phyloP scores from a whole-genome alignment of 495 filamentous ascomycete species.

The Talaromyces adpressus region DNA sequence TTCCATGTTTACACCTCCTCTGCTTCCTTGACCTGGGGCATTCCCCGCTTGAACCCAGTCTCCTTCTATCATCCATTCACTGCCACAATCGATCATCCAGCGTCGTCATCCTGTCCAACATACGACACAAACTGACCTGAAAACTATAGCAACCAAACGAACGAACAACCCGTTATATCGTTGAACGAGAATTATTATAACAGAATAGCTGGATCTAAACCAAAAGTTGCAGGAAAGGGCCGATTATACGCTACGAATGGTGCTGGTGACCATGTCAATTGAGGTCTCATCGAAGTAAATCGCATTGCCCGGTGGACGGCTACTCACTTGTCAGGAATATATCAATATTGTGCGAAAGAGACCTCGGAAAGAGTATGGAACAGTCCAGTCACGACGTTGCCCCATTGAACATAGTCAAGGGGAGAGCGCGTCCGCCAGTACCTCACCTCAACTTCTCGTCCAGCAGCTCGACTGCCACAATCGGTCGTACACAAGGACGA shows the following conservation, averaged over 20 bases:
- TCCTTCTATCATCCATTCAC: conserved; percentile 2
- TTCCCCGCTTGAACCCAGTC: conserved; percentile 8
- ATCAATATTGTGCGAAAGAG: conserved; percentile 9
- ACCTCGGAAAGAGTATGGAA: conserved; percentile 23
- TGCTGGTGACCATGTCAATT: conserved; percentile 6
- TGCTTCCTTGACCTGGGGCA: not conserved
- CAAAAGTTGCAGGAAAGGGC: not conserved
- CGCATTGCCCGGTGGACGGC: conserved; percentile 1
- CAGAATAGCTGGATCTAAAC: not conserved
- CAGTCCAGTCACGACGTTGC: conserved; percentile 52
- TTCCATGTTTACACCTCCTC: conserved; percentile 8
- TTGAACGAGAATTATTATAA: not conserved
- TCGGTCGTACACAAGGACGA: conserved; percentile 14
- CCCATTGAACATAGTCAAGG: conserved; percentile 66
- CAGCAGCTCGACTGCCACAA: conserved; percentile 29
- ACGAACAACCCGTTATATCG: not conserved
- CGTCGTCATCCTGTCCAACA: not conserved
- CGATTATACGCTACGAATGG: not conserved
- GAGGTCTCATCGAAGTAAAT: conserved; percentile 4
- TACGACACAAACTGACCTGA: not conserved
- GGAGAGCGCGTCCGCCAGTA: conserved; percentile 36
- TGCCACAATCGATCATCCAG: not conserved
- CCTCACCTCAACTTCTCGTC: conserved; percentile 15
- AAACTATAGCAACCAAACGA: not conserved
- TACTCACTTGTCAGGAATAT: not conserved